phyloP scores from a whole-genome alignment of 164 flowering plant species.

The Buxus sempervirens region DNA sequence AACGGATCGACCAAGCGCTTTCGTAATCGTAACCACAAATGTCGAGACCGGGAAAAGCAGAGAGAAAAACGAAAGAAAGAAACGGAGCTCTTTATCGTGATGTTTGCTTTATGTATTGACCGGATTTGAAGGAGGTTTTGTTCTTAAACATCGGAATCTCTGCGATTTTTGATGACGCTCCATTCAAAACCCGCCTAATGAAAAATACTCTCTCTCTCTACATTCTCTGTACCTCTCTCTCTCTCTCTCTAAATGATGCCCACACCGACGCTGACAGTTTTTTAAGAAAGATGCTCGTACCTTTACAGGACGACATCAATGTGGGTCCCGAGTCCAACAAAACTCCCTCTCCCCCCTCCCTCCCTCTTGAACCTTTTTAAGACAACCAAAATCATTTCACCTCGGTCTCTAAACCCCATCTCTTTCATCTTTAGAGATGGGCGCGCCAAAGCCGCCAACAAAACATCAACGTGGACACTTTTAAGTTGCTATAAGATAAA shows the following conservation, averaged over 20 bases:
- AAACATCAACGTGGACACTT: too few relatives aligned
- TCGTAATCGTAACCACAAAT: neutral
- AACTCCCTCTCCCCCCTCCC: too few relatives aligned
- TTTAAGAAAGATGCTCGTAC: neutral
- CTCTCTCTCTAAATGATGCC: neutral
- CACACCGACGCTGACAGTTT: neutral
- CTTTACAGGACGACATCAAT: neutral
- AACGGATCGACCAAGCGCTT: constrained; percentile 6
- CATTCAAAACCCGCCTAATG: constrained; percentile 6
- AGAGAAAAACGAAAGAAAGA: constrained; percentile 14
- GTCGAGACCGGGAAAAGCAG: constrained; percentile 11
- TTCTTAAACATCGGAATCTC: constrained; percentile 13
- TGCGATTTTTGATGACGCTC: constrained; percentile 17
- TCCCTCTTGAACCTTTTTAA: too few relatives aligned
- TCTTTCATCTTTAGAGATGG: too few relatives aligned
- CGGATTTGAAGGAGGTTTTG: constrained; percentile 21
- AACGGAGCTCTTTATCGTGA: constrained; percentile 6
- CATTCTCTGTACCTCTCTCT: neutral
- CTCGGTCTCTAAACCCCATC: too few relatives aligned
- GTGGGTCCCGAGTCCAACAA: too few relatives aligned
- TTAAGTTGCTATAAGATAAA: too few relatives aligned
- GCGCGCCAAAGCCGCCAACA: too few relatives aligned
- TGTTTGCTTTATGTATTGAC: constrained; percentile 1
- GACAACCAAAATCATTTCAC: too few relatives aligned
- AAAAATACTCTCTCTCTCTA: constrained; percentile 1